Conservation (phyloP, 805 yeast genomes). For the Hanseniaspora clermontiae region DNA sequence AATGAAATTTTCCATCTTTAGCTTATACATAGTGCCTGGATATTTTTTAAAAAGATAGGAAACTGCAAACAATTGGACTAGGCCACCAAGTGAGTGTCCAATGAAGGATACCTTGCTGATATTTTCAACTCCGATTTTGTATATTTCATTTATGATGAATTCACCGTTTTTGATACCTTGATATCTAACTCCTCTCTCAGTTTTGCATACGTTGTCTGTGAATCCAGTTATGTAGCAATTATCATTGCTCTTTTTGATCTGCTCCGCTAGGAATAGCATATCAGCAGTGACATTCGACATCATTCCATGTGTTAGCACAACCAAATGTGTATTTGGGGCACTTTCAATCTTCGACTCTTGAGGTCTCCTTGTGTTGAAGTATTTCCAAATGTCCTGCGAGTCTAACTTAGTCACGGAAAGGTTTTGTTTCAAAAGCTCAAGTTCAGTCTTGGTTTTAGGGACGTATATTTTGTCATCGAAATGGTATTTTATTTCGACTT, state of each 20-base stretch:
- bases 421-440: constrained; percentile 20
- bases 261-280: constrained; percentile 60
- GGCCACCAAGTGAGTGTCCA: constrained; percentile 72
- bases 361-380: constrained; percentile 28
- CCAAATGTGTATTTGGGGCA: constrained; percentile 45
- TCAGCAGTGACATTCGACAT: constrained; percentile 70
- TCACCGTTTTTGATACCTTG: constrained; percentile 63
- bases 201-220: constrained; percentile 59
- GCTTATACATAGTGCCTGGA: constrained; percentile 52
- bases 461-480: constrained; percentile 21
- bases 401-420: constrained; percentile 37
- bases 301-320: constrained; percentile 62
- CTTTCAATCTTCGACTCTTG: constrained; percentile 15
- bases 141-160: constrained; percentile 38
- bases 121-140: constrained; percentile 33
- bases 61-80: constrained; percentile 63
- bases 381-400: constrained; percentile 61
- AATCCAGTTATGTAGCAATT: constrained; percentile 55
- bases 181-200: constrained; percentile 67
- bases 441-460: constrained; percentile 20
- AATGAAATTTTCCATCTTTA: constrained; percentile 55
- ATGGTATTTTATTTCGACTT: constrained; percentile 39
- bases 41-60: constrained; percentile 56
- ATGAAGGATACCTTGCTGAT: constrained; percentile 52
- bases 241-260: constrained; percentile 32